Evolutionary conservation across 495 filamentous ascomycete species (phyloP).

Genomic region (Neurospora sp.): DNA sequence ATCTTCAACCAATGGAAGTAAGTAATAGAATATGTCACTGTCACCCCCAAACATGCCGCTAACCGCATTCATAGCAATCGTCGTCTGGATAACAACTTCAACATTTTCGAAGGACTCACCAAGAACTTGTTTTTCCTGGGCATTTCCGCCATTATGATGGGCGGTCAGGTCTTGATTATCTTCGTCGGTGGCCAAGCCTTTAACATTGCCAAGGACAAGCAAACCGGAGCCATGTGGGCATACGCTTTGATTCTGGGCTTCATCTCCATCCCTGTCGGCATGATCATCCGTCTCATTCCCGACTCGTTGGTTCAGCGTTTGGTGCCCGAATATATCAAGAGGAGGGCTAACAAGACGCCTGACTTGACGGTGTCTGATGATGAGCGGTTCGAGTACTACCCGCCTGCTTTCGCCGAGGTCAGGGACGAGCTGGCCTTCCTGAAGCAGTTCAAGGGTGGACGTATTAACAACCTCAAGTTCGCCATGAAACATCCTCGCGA

Average conservation of each 20-base stretch:
- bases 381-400: conserved; percentile 56
- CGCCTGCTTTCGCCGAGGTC: conserved; percentile 63
- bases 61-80: conserved; percentile 49
- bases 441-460: conserved; percentile 84
- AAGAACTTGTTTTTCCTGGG: conserved; percentile 72
- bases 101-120: conserved; percentile 75
- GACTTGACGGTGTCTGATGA: conserved; percentile 61
- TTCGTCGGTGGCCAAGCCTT: conserved; percentile 68
- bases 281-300: conserved; percentile 52
- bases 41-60: conserved; percentile 1
- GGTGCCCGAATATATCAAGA: conserved; percentile 58
- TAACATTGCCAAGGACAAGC: conserved; percentile 45
- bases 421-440: conserved; percentile 76
- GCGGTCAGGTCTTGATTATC: conserved; percentile 70
- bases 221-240: conserved; percentile 63
- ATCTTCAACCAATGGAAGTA: conserved; percentile 93
- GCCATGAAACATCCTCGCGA: conserved; percentile 71
- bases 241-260: conserved; percentile 62
- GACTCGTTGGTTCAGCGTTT: conserved; percentile 53
- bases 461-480: conserved; percentile 78
- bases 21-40: conserved; percentile 18
- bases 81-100: conserved; percentile 78
- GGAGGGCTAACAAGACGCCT: conserved; percentile 40
- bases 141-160: conserved; percentile 75
- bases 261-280: conserved; percentile 64